These are phyloP conservation scores for Lachancea sp. DNA, from an alignment of 805 yeast species.

Conservation along the genomic window DNA sequence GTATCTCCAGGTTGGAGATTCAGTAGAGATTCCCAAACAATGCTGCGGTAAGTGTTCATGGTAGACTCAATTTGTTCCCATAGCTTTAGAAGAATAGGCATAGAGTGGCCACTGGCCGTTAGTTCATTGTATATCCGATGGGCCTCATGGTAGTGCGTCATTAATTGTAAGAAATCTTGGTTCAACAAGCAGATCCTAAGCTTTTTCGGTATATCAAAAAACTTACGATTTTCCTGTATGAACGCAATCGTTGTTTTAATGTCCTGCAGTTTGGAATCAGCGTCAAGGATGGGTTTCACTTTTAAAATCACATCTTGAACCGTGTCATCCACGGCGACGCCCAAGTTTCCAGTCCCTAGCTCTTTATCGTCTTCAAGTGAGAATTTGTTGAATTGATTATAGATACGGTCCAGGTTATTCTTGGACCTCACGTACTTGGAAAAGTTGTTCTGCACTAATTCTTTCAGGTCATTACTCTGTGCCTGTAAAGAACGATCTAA, in stretches of 20 bases:
- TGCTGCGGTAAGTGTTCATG: constrained; percentile 47
- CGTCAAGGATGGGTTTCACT: constrained; percentile 53
- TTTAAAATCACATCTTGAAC: constrained; percentile 46
- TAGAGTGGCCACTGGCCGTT: constrained; percentile 9
- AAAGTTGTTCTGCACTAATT: constrained; percentile 52
- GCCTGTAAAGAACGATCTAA: constrained; percentile 45
- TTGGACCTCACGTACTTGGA: constrained; percentile 60
- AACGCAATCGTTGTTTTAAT: constrained; percentile 44
- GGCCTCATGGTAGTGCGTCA: constrained; percentile 53
- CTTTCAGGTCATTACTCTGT: constrained; percentile 45
- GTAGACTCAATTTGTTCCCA: constrained; percentile 52
- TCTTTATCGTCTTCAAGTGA: constrained; percentile 29
- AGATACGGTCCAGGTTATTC: constrained; percentile 54
- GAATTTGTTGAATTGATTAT: constrained; percentile 41
- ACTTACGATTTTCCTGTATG: constrained; percentile 45
- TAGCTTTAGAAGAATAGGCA: constrained; percentile 41
- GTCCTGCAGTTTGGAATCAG: constrained; percentile 42
- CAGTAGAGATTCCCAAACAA: constrained; percentile 45
- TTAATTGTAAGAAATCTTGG: constrained; percentile 51
- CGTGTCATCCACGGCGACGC: constrained; percentile 43
- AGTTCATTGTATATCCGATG: constrained; percentile 26
- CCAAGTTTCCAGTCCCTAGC: constrained; percentile 31
- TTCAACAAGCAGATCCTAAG: constrained; percentile 39
- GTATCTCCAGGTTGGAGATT: constrained; percentile 14
- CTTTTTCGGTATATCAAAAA: constrained; percentile 52